Evolutionary conservation across 2,329 filamentous ascomycete species (phyloP).

Genomic region (Trichophyton verrucosum): DNA sequence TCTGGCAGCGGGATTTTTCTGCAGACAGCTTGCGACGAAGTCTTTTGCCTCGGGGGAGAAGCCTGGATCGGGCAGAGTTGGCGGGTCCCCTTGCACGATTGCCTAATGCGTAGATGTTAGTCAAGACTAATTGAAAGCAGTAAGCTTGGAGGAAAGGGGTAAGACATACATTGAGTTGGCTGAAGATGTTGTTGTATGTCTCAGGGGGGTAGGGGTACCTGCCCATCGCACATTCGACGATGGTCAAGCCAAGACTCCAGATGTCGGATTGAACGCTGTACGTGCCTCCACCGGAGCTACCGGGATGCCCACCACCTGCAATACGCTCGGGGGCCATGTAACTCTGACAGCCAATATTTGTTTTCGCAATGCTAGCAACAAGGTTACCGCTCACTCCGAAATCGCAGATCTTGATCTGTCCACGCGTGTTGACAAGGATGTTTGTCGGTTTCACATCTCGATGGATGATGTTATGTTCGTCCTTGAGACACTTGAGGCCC

Average conservation of each 20-base stretch:
- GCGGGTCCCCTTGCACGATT: slow-evolving; percentile 94
- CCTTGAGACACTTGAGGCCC: slow-evolving; percentile 85
- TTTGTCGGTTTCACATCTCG: slow-evolving; percentile 99
- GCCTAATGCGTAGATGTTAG: slow-evolving; percentile 46
- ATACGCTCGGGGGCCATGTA: slow-evolving; percentile 99
- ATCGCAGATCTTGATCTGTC: slow-evolving; percentile 96
- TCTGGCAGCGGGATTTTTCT: slow-evolving; percentile 84
- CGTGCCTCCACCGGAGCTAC: slow-evolving; percentile 61
- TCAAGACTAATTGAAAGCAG: slow-evolving; percentile 6
- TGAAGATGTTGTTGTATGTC: slow-evolving; percentile 97
- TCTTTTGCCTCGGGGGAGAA: slow-evolving; percentile 71
- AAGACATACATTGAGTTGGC: slow-evolving; percentile 76
- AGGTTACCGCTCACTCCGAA: slow-evolving; percentile 95
- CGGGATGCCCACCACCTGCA: slow-evolving; percentile 63
- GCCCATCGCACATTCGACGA: slow-evolving; percentile 92
- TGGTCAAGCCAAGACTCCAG: slow-evolving; percentile 86
- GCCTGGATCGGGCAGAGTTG: slow-evolving; percentile 63
- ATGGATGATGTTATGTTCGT: slow-evolving; percentile 98
- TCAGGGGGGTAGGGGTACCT: slow-evolving; percentile 94
- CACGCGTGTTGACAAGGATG: slow-evolving; percentile 77
- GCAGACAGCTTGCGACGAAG: slow-evolving; percentile 79
- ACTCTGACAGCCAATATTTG: slow-evolving; percentile 96
- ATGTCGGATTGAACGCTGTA: slow-evolving; percentile 98
- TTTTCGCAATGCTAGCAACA: slow-evolving; percentile 94
- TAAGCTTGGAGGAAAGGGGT: neutral